Evolutionary conservation across 2,329 filamentous ascomycete species (phyloP).

Genomic region (Aspergillus sergii): DNA sequence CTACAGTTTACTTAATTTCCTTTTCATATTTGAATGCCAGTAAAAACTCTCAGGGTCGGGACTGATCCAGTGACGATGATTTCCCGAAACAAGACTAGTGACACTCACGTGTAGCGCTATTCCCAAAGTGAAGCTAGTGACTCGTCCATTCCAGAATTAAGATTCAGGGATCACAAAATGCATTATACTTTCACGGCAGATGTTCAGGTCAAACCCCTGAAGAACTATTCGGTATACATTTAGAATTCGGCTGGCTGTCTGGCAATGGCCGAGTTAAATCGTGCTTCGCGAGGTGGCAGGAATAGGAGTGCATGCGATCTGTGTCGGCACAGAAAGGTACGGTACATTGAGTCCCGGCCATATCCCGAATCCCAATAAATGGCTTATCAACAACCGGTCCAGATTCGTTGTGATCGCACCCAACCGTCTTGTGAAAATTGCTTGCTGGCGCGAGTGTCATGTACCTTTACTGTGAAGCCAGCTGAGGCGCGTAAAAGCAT

Average conservation of each 20-base stretch:
- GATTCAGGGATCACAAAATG: neutral
- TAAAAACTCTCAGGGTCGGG: too few relatives aligned
- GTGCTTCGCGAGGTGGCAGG: conserved; percentile 7
- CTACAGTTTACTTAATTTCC: too few relatives aligned
- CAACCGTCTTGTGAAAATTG: conserved; percentile 32
- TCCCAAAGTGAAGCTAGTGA: neutral
- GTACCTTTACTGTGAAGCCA: conserved; percentile 22
- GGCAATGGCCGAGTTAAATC: neutral
- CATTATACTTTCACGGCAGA: neutral
- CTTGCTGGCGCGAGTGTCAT: conserved; percentile 21
- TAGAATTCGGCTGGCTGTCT: neutral
- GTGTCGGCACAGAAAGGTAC: conserved; percentile 28
- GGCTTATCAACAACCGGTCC: neutral
- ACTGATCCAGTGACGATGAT: neutral
- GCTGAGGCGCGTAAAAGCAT: conserved; percentile 21
- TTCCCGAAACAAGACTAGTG: neutral
- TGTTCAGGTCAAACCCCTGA: neutral
- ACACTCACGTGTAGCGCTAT: neutral
- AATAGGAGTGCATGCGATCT: conserved; percentile 25
- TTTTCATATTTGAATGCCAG: too few relatives aligned
- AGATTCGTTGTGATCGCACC: conserved; percentile 31
- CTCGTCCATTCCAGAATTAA: neutral
- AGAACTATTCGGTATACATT: neutral
- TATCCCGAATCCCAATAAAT: neutral
- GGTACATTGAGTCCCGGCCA: neutral